Conservation (phyloP, 352 stramenopile species). For the Blastocystis sp. region DNA sequence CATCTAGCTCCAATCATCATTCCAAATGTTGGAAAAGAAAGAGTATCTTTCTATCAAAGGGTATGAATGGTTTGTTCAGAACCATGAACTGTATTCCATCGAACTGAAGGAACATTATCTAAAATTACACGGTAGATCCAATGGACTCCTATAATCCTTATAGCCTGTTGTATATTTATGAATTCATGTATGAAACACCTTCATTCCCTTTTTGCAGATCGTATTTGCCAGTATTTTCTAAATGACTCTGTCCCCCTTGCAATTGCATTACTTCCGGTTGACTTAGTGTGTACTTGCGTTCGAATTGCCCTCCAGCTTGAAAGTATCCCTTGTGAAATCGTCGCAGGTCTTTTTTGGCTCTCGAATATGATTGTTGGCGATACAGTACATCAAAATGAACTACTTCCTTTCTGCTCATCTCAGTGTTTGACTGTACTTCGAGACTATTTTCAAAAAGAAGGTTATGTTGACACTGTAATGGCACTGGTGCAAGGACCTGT, state of each 20-base stretch:
- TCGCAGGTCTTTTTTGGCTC: slow-evolving; percentile 9
- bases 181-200: background rate
- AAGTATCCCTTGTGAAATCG: background rate
- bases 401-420: background rate
- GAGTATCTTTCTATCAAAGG: slow-evolving; percentile 27
- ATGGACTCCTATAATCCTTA: background rate
- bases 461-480: background rate
- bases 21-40: background rate
- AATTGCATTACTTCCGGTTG: background rate
- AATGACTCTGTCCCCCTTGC: background rate
- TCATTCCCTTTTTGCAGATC: background rate
- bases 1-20: background rate
- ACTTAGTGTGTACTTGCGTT: slow-evolving; percentile 31
- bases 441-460: background rate
- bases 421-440: background rate
- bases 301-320: background rate
- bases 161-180: slow-evolving; percentile 32
- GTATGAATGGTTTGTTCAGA: slow-evolving; percentile 48
- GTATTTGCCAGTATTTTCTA: background rate
- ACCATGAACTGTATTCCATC: slow-evolving; percentile 15
- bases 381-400: background rate
- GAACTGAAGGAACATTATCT: slow-evolving; percentile 29
- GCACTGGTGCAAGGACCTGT: slow-evolving; percentile 8
- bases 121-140: background rate
- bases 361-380: background rate